A percentile compares a stretch with the other conserved stretches of the same genome.
phyloP scores from a whole-genome alignment of 176 grass and related monocot species.

The Cenchrus americanus region DNA sequence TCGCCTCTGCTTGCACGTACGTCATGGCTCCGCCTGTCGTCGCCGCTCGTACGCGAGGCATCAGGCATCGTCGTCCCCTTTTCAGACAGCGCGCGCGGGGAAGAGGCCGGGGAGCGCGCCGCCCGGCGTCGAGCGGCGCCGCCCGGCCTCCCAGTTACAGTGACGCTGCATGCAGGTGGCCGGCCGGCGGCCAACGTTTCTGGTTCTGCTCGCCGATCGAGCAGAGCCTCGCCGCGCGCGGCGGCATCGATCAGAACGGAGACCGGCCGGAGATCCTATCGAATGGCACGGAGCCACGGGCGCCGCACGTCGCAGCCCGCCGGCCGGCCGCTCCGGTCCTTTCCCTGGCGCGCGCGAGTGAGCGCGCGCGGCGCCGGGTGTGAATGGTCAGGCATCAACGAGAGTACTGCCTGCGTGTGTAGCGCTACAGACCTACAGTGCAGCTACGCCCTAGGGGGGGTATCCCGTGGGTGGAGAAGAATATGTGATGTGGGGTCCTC shows the following conservation, averaged over 20 bases:
- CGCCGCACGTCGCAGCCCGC: neutral
- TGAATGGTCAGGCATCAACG: conserved; percentile 34
- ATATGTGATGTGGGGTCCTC: conserved; percentile 6
- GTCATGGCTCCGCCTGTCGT: neutral
- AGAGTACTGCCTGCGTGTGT: neutral
- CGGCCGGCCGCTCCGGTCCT: neutral
- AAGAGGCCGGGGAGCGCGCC: neutral
- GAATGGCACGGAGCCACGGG: neutral
- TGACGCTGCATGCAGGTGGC: neutral
- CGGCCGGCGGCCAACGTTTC: neutral
- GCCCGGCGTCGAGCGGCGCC: conserved; percentile 23
- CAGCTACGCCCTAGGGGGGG: conserved; percentile 13
- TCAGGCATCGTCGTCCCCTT: neutral
- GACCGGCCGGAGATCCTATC: neutral
- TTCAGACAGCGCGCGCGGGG: conserved; percentile 17
- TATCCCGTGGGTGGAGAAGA: conserved; percentile 28
- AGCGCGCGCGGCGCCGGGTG: neutral
- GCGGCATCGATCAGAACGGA: too few species aligned
- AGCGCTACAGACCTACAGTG: conserved; percentile 47
- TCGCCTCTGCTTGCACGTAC: neutral
- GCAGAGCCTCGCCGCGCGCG: too few species aligned
- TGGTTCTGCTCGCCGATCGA: conserved; percentile 4
- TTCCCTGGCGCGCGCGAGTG: neutral
- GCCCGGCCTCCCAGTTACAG: conserved; percentile 15
- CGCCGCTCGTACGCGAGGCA: neutral